Conservation (phyloP, 176 grass and related monocot species). For the Neostapfia colusana region DNA sequence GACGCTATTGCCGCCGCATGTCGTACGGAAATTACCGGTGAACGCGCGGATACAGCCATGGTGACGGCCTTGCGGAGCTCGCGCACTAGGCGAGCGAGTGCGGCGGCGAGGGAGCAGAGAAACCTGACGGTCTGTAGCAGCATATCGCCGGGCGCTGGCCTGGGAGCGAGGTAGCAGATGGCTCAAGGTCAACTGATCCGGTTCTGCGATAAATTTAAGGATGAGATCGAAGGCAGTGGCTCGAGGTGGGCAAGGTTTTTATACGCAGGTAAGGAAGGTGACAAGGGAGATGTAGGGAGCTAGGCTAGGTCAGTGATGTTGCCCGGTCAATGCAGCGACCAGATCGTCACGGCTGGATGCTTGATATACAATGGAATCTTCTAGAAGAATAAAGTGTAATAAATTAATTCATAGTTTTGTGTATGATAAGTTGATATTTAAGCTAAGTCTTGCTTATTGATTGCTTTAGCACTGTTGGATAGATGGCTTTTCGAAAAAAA, state of each 20-base stretch:
- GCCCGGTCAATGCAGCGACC: slow-evolving; percentile 48
- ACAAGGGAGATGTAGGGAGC: background rate
- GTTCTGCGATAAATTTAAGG: background rate
- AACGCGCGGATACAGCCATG: slow-evolving; percentile 24
- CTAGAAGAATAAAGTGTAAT: too few species aligned
- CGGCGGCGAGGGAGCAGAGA: slow-evolving; percentile 31
- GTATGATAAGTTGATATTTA: too few species aligned
- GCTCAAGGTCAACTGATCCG: background rate
- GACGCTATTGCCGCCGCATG: background rate
- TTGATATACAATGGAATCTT: too few species aligned
- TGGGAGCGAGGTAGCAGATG: background rate
- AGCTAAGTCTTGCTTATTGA: too few species aligned
- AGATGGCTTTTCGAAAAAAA: too few species aligned
- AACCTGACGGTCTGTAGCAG: slow-evolving; percentile 33
- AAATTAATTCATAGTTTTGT: too few species aligned
- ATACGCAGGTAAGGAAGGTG: background rate
- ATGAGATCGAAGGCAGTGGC: background rate
- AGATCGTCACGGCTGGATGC: slow-evolving; percentile 21
- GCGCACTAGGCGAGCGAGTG: slow-evolving; percentile 20
- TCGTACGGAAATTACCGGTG: background rate
- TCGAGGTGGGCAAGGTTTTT: slow-evolving; percentile 19
- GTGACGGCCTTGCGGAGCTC: slow-evolving; percentile 17
- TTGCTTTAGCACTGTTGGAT: too few species aligned
- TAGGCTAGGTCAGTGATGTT: slow-evolving; percentile 10
- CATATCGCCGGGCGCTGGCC: background rate